A percentile compares a stretch with the other conserved stretches of the same genome.
Evolutionary conservation across 345 rosid species (phyloP).

Genomic region (Linum tenue): DNA sequence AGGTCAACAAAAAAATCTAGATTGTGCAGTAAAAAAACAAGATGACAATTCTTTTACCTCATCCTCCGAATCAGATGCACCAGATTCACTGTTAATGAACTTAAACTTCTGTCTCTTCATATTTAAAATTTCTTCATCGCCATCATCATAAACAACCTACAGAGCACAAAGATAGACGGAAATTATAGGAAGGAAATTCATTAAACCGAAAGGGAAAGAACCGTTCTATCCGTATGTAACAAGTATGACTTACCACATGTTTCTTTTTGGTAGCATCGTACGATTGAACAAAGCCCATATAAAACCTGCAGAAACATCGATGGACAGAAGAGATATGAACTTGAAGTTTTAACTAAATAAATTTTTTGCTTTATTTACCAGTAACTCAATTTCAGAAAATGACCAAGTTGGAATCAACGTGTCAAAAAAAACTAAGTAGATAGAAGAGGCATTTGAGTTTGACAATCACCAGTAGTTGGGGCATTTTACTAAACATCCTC

Average conservation of each 20-base stretch:
- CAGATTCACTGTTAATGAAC: conserved; percentile 29
- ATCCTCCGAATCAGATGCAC: conserved; percentile 32
- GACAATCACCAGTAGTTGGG: background rate
- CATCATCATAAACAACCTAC: conserved; percentile 71
- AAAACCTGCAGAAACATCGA: conserved; percentile 50
- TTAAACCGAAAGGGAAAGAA: background rate
- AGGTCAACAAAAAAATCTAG: conserved; percentile 10
- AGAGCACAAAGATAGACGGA: conserved; percentile 11
- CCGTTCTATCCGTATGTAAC: background rate
- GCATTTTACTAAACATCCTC: background rate
- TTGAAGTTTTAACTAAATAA: background rate
- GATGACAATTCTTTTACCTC: conserved; percentile 23
- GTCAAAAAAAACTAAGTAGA: background rate
- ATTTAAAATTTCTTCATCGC: conserved; percentile 58
- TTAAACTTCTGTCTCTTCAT: conserved; percentile 58
- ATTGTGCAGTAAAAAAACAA: background rate
- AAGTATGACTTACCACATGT: conserved; percentile 58
- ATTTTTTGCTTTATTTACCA: background rate
- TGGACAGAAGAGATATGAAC: conserved; percentile 8
- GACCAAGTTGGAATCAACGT: background rate
- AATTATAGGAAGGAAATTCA: conserved; percentile 7
- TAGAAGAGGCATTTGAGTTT: background rate
- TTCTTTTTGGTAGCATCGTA: conserved; percentile 52
- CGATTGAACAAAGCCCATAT: conserved; percentile 52
- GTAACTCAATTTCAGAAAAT: background rate